A percentile compares a stretch with the other conserved stretches of the same genome.
phyloP scores from a whole-genome alignment of 2,329 filamentous ascomycete species.

The Epichloe festucae region DNA sequence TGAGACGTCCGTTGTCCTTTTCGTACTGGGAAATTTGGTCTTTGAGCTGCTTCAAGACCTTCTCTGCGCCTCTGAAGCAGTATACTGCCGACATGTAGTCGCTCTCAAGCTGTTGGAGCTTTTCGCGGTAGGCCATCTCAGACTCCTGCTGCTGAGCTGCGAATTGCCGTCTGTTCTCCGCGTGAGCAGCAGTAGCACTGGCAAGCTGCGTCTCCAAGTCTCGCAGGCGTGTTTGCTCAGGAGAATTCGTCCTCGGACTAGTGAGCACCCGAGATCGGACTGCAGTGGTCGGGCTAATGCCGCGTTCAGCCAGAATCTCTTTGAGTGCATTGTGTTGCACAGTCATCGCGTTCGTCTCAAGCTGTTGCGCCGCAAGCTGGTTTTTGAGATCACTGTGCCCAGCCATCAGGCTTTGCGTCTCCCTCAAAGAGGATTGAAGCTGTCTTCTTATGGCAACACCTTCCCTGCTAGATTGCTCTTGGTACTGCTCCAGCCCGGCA shows the following conservation, averaged over 20 bases:
- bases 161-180: slow-evolving; percentile 68
- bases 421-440: slow-evolving; percentile 70
- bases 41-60: slow-evolving; percentile 98
- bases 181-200: slow-evolving; percentile 62
- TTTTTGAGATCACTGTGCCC: slow-evolving; percentile 73
- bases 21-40: slow-evolving; percentile 93
- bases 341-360: slow-evolving; percentile 85
- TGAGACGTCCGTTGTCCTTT: slow-evolving; percentile 68
- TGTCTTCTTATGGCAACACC: slow-evolving; percentile 82
- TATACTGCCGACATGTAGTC: slow-evolving; percentile 97
- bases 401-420: slow-evolving; percentile 69
- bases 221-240: slow-evolving; percentile 64
- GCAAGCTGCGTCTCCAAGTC: slow-evolving; percentile 85
- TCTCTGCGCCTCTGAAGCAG: slow-evolving; percentile 96
- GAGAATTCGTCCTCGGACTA: slow-evolving; percentile 58
- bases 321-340: slow-evolving; percentile 91
- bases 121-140: slow-evolving; percentile 83
- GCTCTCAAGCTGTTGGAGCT: slow-evolving; percentile 84
- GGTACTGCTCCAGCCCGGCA: slow-evolving; percentile 89
- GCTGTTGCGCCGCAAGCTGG: slow-evolving; percentile 71
- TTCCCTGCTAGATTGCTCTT: slow-evolving; percentile 92
- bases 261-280: slow-evolving; percentile 60
- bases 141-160: slow-evolving; percentile 73
- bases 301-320: slow-evolving; percentile 79
- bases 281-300: slow-evolving; percentile 63